phyloP scores from a whole-genome alignment of 768 basidiomycete species.

The Nevesoporus exiguus region DNA sequence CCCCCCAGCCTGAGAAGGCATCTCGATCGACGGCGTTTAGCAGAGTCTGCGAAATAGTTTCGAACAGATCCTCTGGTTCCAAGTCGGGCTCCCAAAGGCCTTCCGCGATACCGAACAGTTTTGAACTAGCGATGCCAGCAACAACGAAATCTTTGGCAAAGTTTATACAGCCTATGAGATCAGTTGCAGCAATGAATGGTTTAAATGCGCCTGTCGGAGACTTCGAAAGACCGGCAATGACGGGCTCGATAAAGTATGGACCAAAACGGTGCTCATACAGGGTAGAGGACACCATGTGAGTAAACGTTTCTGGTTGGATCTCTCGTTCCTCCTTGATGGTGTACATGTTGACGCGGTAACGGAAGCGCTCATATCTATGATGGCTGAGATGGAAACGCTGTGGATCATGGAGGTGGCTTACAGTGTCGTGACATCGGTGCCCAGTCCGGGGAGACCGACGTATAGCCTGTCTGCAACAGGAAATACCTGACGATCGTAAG shows the following conservation, averaged over 20 bases:
- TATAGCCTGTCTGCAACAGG: slow-evolving; percentile 90
- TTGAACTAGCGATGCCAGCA: slow-evolving; percentile 86
- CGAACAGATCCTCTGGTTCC: slow-evolving; percentile 94
- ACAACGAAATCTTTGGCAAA: slow-evolving; percentile 98
- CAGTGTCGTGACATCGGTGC: slow-evolving; percentile 91
- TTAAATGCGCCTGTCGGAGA: slow-evolving; percentile 67
- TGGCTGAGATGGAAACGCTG: slow-evolving; percentile 3
- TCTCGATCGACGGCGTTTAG: slow-evolving; percentile 95
- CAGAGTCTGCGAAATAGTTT: slow-evolving; percentile 95
- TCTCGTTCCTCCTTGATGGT: slow-evolving; percentile 98
- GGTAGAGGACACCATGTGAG: slow-evolving; percentile 91
- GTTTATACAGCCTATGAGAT: slow-evolving; percentile 90
- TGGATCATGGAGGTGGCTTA: slow-evolving; percentile 34
- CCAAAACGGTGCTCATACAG: slow-evolving; percentile 95
- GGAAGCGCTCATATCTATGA: slow-evolving; percentile 79
- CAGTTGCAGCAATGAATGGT: slow-evolving; percentile 94
- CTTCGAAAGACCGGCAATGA: slow-evolving; percentile 86
- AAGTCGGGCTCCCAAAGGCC: slow-evolving; percentile 98
- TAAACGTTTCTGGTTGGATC: slow-evolving; percentile 94
- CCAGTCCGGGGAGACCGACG: slow-evolving; percentile 88
- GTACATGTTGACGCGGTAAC: slow-evolving; percentile 97
- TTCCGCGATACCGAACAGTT: slow-evolving; percentile 96
- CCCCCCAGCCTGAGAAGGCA: slow-evolving; percentile 97
- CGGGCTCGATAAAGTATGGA: slow-evolving; percentile 95
- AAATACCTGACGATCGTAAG: slow-evolving; percentile 64